phyloP scores from a whole-genome alignment of 129 eudicot species.

The carrot (Daucus carota) region DNA sequence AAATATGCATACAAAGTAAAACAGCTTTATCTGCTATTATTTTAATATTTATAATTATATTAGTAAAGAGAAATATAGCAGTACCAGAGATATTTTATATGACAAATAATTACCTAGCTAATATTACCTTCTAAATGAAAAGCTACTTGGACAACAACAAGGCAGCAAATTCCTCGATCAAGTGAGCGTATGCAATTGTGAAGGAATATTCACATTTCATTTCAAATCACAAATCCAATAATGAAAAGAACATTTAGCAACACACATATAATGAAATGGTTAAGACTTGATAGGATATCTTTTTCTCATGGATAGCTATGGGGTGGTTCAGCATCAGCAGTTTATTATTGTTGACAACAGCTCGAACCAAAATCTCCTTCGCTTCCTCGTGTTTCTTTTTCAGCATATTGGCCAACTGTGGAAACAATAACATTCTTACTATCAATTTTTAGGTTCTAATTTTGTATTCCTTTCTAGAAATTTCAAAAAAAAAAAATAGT shows the following conservation, averaged over 20 bases:
- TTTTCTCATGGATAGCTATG: conserved; percentile 35
- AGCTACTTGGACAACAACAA: conserved; percentile 22
- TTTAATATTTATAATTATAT: not conserved
- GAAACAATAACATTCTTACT: not conserved
- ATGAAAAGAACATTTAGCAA: not conserved
- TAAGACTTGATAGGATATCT: conserved; percentile 60
- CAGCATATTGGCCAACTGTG: conserved; percentile 81
- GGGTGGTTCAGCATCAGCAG: conserved; percentile 82
- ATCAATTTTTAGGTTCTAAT: not conserved
- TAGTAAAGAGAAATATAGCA: conserved; percentile 5
- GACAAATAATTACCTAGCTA: conserved; percentile 13
- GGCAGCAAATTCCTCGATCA: conserved; percentile 47
- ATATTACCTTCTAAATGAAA: conserved; percentile 15
- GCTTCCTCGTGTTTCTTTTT: conserved; percentile 91
- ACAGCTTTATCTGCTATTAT: not conserved
- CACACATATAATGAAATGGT: not conserved
- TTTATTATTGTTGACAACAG: conserved; percentile 78
- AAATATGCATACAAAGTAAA: not conserved
- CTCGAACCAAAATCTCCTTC: conserved; percentile 72
- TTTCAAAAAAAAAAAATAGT: no score
- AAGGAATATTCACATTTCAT: conserved; percentile 35
- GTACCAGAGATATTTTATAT: conserved; percentile 16
- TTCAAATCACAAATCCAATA: not conserved
- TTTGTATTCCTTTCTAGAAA: no score
- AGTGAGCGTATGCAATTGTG: conserved; percentile 32